Evolutionary conservation across 2,329 filamentous ascomycete species (phyloP), one percentile per base, ranked within the genome.

Genomic region (Spiromastix sp.): DNA sequence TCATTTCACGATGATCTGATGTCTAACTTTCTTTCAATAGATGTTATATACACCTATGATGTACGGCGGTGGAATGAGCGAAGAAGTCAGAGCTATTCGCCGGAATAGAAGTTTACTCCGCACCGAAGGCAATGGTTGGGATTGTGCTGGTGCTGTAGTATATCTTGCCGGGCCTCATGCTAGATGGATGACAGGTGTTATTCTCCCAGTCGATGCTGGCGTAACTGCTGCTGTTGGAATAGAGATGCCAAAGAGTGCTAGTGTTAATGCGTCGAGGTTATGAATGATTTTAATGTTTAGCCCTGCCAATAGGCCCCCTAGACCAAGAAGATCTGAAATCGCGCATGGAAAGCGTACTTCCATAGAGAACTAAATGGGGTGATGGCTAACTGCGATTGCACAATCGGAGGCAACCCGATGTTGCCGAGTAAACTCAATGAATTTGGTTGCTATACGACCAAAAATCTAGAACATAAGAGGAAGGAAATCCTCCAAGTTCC

Each of bases 21-120:
- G 10, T 10, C 29, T 26, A 26, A 20, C 17, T 13, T 15, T 20
- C 5, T 21, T 22, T 17, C 9, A 17, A 16, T 13, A 32, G 43
- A 63, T 72, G 69, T 53, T 72, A 1, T 72, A 71, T 41, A 73
- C 68, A 1, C 68, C 70, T 0, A 70, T 73, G 67, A 70, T 71
- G 64, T 70, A 67, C 39, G 59, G 57, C 0, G 48, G 51, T 2
- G 66, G 67, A 0, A 72, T 72, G 69, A 64, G 49, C 3, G 60
- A 68, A 3, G 65, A 69, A 38, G 65, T 62, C 2, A 52, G 70
- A 30, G 64, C 67, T 41, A 61, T 66, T 9, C 54, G 70, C 12
- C 63, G 61, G 41, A 66, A 67, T 34, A 50, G 67, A 30, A 71
- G 66, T 49, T 45, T 72, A 10, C 49, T 72, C n/a, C 64, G 65